Evolutionary conservation across 1,284 basidiomycete species (phyloP).

Genomic region (Sparassis latifolia): DNA sequence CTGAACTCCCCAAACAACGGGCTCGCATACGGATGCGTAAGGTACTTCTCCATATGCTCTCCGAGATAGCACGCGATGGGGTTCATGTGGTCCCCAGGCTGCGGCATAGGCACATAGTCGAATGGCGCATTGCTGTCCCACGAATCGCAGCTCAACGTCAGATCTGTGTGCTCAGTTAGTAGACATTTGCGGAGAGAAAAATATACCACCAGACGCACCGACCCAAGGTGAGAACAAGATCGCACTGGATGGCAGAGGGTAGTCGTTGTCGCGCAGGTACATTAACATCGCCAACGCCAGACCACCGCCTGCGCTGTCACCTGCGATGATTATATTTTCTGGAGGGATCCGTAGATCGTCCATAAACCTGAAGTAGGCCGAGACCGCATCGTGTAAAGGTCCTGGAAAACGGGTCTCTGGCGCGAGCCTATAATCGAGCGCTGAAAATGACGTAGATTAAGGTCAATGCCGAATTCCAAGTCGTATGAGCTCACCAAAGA

Average conservation of each 20-base stretch:
- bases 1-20: slow-evolving; percentile 92
- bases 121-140: slow-evolving; percentile 91
- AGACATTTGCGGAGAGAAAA: not conserved
- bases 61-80: slow-evolving; percentile 93
- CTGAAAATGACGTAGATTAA: slow-evolving; percentile 30
- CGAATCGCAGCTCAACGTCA: slow-evolving; percentile 94
- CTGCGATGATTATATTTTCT: slow-evolving; percentile 83
- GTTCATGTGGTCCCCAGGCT: slow-evolving; percentile 83
- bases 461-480: too few species aligned
- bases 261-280: slow-evolving; percentile 86
- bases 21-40: slow-evolving; percentile 95
- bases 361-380: slow-evolving; percentile 81
- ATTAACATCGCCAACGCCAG: slow-evolving; percentile 81
- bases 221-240: slow-evolving; percentile 94
- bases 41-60: slow-evolving; percentile 73
- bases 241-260: slow-evolving; percentile 75
- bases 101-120: slow-evolving; percentile 74
- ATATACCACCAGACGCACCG: slow-evolving; percentile 43
- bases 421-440: slow-evolving; percentile 94
- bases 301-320: slow-evolving; percentile 93
- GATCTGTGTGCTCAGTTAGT: slow-evolving; percentile 43
- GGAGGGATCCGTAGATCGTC: slow-evolving; percentile 89
- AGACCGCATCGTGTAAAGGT: slow-evolving; percentile 87
- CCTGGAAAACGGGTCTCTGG: slow-evolving; percentile 94
- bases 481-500: slow-evolving; percentile 69